A percentile compares a stretch with the other conserved stretches of the same genome.
phyloP scores from a whole-genome alignment of 805 yeast genomes.

The Blastobotrys parvus region DNA sequence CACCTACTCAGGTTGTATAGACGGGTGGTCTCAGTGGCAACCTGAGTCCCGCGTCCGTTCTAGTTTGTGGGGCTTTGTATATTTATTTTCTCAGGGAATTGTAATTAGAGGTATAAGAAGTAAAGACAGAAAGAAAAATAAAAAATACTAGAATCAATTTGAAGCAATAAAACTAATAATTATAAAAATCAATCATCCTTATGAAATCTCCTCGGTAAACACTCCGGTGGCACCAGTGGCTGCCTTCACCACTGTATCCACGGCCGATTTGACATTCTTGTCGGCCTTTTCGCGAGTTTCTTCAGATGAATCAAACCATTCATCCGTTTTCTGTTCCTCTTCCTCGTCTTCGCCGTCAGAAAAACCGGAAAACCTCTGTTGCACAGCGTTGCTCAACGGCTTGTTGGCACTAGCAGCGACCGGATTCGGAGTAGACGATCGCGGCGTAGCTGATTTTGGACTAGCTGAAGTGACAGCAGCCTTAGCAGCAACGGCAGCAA shows the following conservation, averaged over 20 bases:
- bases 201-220: slow-evolving; percentile 17
- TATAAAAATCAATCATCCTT: slow-evolving; percentile 1
- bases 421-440: not conserved
- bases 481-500: slow-evolving; percentile 5
- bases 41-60: not conserved
- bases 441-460: no score
- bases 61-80: not conserved
- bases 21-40: no score
- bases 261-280: not conserved
- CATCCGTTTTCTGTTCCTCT: not conserved
- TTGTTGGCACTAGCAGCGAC: slow-evolving; percentile 1
- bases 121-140: slow-evolving; percentile 2
- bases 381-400: slow-evolving; percentile 6
- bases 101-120: not conserved
- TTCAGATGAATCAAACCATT: not conserved
- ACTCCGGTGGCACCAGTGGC: slow-evolving; percentile 10
- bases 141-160: not conserved
- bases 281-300: not conserved
- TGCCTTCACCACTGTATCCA: no score
- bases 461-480: slow-evolving; percentile 9
- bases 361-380: slow-evolving; percentile 14
- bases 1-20: not conserved
- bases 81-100: not conserved
- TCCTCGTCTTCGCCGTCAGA: slow-evolving; percentile 5
- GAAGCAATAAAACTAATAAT: not conserved